Conservation (phyloP, 1,284 basidiomycete genomes). For the Pterula multifida region DNA sequence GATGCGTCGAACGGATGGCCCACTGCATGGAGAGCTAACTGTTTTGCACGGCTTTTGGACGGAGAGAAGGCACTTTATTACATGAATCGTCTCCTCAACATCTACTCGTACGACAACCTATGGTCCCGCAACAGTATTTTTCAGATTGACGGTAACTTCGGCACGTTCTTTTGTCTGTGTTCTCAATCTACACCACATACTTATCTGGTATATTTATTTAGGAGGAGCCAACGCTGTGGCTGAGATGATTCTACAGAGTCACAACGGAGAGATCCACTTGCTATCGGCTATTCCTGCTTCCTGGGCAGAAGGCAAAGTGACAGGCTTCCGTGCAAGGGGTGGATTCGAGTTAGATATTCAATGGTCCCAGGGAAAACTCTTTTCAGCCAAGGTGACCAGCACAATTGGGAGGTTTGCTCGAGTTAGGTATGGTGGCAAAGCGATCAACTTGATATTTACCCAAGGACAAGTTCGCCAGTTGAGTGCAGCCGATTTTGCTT, state of each 20-base stretch:
- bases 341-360: constrained; percentile 9
- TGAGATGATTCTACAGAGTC: constrained; percentile 13
- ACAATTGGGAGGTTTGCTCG: neutral
- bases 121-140: constrained; percentile 10
- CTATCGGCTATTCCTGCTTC: constrained; percentile 11
- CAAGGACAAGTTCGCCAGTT: neutral
- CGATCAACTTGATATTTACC: neutral
- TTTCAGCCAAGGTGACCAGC: constrained; percentile 7
- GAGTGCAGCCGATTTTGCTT: neutral
- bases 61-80: constrained; percentile 12
- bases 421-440: neutral
- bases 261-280: constrained; percentile 13
- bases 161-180: constrained; percentile 1
- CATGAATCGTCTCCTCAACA: constrained; percentile 7
- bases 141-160: constrained; percentile 11
- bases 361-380: constrained; percentile 9
- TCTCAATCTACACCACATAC: neutral
- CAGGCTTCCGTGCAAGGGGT: constrained; percentile 11
- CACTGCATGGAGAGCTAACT: constrained; percentile 10
- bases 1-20: constrained; percentile 12
- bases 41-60: constrained; percentile 10
- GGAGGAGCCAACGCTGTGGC: constrained; percentile 5
- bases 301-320: constrained; percentile 8
- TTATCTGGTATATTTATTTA: neutral
- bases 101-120: constrained; percentile 10